Evolutionary conservation across 2,329 filamentous ascomycete genomes (phyloP).

Genomic region (Didymella pinodella): DNA sequence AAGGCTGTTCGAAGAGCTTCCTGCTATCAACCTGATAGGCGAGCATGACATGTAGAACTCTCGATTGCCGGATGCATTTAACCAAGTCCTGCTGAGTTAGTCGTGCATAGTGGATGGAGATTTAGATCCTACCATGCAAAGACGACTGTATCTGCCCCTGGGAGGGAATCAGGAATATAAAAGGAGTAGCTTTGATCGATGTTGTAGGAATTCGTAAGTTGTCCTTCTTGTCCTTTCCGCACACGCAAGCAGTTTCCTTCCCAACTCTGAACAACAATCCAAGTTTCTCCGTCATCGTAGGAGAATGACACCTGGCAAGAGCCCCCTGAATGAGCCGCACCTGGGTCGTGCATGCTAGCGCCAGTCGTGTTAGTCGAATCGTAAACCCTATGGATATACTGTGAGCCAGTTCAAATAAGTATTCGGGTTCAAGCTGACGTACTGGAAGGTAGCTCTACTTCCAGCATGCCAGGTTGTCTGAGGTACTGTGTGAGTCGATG

Average conservation of each 20-base stretch:
- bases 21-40: constrained; percentile 37
- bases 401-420: not conserved
- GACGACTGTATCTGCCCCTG: constrained; percentile 42
- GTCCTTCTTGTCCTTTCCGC: constrained; percentile 14
- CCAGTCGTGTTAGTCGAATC: constrained; percentile 13
- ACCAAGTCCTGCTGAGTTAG: constrained; percentile 15
- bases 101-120: not conserved
- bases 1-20: not conserved
- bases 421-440: constrained; percentile 8
- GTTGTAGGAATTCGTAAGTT: constrained; percentile 32
- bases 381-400: constrained; percentile 14
- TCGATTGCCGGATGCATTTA: constrained; percentile 53
- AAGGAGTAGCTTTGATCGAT: constrained; percentile 53
- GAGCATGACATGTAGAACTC: constrained; percentile 57
- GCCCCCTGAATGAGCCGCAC: constrained; percentile 52
- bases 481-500: not conserved
- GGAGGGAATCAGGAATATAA: constrained; percentile 51
- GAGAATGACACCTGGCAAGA: constrained; percentile 55
- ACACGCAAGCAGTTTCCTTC: constrained; percentile 55
- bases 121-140: constrained; percentile 49
- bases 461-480: constrained; percentile 8
- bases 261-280: constrained; percentile 52
- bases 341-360: constrained; percentile 11
- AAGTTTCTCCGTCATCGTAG: constrained; percentile 51
- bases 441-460: not conserved